phyloP scores from a whole-genome alignment of 140 eudicot species.

The Senecio squalidus region DNA sequence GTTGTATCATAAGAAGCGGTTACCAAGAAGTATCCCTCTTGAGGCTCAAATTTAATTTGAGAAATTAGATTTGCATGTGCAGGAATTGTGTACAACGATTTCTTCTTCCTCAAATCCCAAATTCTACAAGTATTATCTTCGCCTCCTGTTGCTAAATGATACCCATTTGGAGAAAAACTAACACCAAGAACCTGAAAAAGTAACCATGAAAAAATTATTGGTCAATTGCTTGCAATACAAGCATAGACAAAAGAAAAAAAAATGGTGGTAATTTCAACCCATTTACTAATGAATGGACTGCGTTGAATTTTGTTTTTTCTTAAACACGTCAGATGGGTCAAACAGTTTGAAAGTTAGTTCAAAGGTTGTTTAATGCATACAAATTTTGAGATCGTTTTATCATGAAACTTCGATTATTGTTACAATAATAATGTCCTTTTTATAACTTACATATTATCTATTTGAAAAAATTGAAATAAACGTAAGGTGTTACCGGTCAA shows the following conservation, averaged over 20 bases:
- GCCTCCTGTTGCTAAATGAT: slow-evolving; percentile 91
- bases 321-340: neutral
- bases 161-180: slow-evolving; percentile 93
- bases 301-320: neutral
- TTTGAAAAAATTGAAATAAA: neutral
- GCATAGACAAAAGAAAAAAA: neutral
- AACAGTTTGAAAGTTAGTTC: neutral
- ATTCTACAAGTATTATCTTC: slow-evolving; percentile 96
- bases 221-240: neutral
- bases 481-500: neutral
- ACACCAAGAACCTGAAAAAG: slow-evolving; percentile 59
- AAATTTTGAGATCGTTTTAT: neutral
- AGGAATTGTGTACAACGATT: slow-evolving; percentile 78
- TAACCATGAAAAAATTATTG: slow-evolving; percentile 2
- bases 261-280: neutral
- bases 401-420: neutral
- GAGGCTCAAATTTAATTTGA: slow-evolving; percentile 95
- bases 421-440: neutral
- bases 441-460: neutral
- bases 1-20: slow-evolving; percentile 95
- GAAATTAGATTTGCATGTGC: slow-evolving; percentile 93
- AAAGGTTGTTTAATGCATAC: neutral
- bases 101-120: slow-evolving; percentile 95
- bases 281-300: neutral
- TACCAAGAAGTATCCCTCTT: slow-evolving; percentile 91